Conservation (phyloP, 768 basidiomycete species). For the Xerocomellus chrysenteron region DNA sequence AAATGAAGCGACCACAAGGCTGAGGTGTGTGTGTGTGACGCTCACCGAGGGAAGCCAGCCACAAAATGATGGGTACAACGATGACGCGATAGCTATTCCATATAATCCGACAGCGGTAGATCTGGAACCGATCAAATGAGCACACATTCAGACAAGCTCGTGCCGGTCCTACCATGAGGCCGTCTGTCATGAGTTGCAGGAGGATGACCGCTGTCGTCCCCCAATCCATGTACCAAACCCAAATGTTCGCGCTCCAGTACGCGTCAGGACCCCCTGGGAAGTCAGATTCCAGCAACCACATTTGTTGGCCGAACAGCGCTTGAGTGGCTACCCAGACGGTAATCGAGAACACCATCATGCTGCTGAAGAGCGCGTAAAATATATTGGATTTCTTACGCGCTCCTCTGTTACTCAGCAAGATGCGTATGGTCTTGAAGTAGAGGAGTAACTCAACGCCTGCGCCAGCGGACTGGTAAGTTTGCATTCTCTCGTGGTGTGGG, state of each 20-base stretch:
- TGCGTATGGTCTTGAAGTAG: constrained; percentile 23
- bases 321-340: constrained; percentile 29
- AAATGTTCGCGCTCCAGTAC: constrained; percentile 28
- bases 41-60: constrained; percentile 25
- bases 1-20: neutral
- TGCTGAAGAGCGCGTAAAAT: constrained; percentile 30
- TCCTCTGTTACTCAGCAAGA: constrained; percentile 3
- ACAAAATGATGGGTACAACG: constrained; percentile 19
- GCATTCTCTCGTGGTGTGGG: neutral
- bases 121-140: constrained; percentile 27
- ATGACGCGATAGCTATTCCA: constrained; percentile 24
- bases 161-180: constrained; percentile 17
- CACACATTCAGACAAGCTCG: neutral
- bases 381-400: constrained; percentile 5
- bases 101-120: constrained; percentile 39
- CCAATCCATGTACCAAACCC: constrained; percentile 29
- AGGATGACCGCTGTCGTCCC: constrained; percentile 25
- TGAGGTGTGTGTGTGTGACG: too few species aligned
- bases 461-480: neutral
- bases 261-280: constrained; percentile 36
- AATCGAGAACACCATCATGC: constrained; percentile 24
- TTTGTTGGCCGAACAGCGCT: constrained; percentile 26
- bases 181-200: constrained; percentile 38
- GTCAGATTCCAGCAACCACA: constrained; percentile 37
- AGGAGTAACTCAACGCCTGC: constrained; percentile 24